Conservation (phyloP, 2,329 filamentous ascomycete species). For the Nothopassalora personata region DNA sequence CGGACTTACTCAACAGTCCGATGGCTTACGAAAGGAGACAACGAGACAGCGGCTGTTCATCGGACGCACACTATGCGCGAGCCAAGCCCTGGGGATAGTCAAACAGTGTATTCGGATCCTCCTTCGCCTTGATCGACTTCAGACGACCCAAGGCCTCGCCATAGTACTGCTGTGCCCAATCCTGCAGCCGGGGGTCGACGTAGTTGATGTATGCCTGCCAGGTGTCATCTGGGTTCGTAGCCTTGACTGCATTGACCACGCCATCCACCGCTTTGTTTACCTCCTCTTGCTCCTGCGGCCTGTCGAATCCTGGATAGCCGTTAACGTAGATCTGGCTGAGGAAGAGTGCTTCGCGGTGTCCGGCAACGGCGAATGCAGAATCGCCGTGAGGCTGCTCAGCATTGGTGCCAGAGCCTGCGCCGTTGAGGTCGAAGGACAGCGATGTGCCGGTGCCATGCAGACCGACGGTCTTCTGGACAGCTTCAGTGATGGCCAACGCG, state of each 20-base stretch:
- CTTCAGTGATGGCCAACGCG: slow-evolving; percentile 4
- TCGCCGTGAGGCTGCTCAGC: slow-evolving; percentile 10
- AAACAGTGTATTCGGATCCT: slow-evolving; percentile 12
- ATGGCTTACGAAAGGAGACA: no score
- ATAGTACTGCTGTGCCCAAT: slow-evolving; percentile 14
- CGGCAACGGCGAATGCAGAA: slow-evolving; percentile 9
- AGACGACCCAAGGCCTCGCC: slow-evolving; percentile 8
- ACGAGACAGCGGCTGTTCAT: not conserved
- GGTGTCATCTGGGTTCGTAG: slow-evolving; percentile 2
- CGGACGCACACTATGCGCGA: slow-evolving; percentile 3
- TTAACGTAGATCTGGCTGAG: slow-evolving; percentile 15
- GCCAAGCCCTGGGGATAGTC: slow-evolving; percentile 16
- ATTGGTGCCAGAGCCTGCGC: slow-evolving; percentile 10
- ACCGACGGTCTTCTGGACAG: slow-evolving; percentile 11
- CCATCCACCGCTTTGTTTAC: slow-evolving; percentile 9
- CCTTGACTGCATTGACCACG: slow-evolving; percentile 7
- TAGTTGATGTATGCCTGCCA: slow-evolving; percentile 19
- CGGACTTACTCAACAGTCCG: not conserved
- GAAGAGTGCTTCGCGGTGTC: slow-evolving; percentile 11
- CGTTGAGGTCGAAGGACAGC: slow-evolving; percentile 18
- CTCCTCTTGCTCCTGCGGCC: slow-evolving; percentile 2
- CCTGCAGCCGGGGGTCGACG: slow-evolving; percentile 13
- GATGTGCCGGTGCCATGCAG: slow-evolving; percentile 4
- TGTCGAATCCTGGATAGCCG: slow-evolving; percentile 12
- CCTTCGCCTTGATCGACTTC: slow-evolving; percentile 8